Evolutionary conservation across 352 stramenopile species (phyloP), one percentile per base, ranked within the genome.

Genomic region (Phytophthora niederhauseri): DNA sequence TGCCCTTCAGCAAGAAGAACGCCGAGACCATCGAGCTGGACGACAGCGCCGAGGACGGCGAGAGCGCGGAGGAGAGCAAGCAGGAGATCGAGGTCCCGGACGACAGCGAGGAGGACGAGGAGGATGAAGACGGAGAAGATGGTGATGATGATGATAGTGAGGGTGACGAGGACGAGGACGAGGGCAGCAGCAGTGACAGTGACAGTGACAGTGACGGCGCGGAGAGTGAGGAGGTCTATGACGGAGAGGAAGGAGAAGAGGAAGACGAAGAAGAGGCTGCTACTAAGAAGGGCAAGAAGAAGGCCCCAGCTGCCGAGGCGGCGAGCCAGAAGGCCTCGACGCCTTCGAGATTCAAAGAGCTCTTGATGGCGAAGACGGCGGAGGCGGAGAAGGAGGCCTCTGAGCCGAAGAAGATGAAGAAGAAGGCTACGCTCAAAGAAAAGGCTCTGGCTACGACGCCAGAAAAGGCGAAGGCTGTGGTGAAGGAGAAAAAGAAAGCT

Each of bases 1-100:
- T 77, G 17, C 38, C 72, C 7, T 74, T 76, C n/a, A 57, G 26
- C 28, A 68, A 61, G 34, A 69, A 75, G 26, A 53, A 68, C 26
- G 24, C 41, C n/a, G 59, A 73, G 41, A 59, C 61, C 0, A 78
- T 78, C 38, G 66, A 75, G 15, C 9, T 73, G 15, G 63, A 76
- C 30, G 65, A 72, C 6, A 73, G 65, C 46, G 34, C 36, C 0
- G 69, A 75, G 22, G 57, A 68, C 11, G 41, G 53, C 6, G 55
- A 68, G 43, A 55, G 48, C 22, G 34, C 11, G 9, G 34, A 41
- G 31, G 31, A 38, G 28, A 31, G 28, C 28, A 31, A 31, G 28
- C 28, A 31, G 31, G 31, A 38, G 31, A 38, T 12, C 14, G 34
- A 41, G 34, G 28, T 31, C 28, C 28, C 28, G 28, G 34, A 41